Base-by-base conservation (phyloP, 2,329 filamentous ascomycete species). In the Sporothrix pseudoabietina region DNA sequence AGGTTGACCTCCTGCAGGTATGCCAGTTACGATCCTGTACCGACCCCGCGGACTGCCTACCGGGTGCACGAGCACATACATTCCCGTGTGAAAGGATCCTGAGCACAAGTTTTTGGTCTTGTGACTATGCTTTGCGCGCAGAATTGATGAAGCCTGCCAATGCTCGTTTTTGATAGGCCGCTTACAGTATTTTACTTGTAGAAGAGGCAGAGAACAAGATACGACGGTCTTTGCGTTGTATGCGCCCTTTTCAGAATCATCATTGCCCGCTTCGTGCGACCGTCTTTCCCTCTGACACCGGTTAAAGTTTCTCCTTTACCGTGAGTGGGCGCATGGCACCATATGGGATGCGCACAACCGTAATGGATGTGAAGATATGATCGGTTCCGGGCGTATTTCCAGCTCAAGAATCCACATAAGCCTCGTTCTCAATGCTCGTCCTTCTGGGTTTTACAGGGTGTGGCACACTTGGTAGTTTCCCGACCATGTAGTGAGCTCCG, bases 291-390 rank as follows among this genome's bases (percentile, higher is more conserved):
- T 16, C n/a, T 14, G 3, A 66, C 22, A 47, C 61, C 61, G 61
- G 61, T 30, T 66, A 47, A 30, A 66, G 61, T 47, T 66, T 66
- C 61, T 66, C 12, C 9, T 66, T 59, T 12, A 9, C 7, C 61
- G 5, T 19, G 39, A 22, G 9, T 10, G 5, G 22, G 30, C 41
- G 39, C 22, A 14, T 41, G 26, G 12, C 22, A 4, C 9, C 12
- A n/a, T 47, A n/a, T 9, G 30, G 7, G 14, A 44, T 47, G 22
- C 61, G 39, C 39, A 12, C 0, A 30, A 35, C 55, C 12, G 35
- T 47, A n/a, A 19, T 19, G 59, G 59, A 9, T 9, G 30, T n/a
- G 32, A 5, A 26, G 61, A 26, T 22, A 22, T 9, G 4, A n/a
- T 9, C 26, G 9, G 7, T 30, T 22, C 52, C 49, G 49, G 54